Percentiles rank a stretch among this genome's conserved stretches.
phyloP scores from a whole-genome alignment of 768 basidiomycete genomes.

The Fomitopsis serialis region DNA sequence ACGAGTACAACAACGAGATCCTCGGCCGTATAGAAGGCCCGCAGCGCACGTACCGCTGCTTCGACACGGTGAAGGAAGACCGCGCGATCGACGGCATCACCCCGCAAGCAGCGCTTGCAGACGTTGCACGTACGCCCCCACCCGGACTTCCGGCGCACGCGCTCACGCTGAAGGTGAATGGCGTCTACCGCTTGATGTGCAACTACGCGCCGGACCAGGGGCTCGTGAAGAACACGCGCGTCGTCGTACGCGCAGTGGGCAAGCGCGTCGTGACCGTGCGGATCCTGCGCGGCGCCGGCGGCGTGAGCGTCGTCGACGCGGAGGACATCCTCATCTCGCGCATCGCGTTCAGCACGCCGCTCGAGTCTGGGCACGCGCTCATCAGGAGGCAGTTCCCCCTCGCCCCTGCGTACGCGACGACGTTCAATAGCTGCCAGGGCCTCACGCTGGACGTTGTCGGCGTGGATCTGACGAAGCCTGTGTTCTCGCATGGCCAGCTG shows the following conservation, averaged over 20 bases:
- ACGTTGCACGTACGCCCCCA: constrained; percentile 13
- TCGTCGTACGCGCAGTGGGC: constrained; percentile 27
- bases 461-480: constrained; percentile 29
- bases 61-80: constrained; percentile 21
- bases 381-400: constrained; percentile 31
- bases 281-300: constrained; percentile 16
- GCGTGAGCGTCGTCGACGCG: constrained; percentile 9
- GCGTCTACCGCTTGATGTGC: constrained; percentile 29
- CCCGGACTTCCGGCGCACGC: constrained; percentile 21
- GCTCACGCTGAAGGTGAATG: constrained; percentile 27
- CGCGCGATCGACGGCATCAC: constrained; percentile 9
- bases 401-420: constrained; percentile 34
- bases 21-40: constrained; percentile 21
- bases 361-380: constrained; percentile 27
- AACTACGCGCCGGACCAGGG: constrained; percentile 34
- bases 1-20: constrained; percentile 29
- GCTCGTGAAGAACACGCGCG: constrained; percentile 35
- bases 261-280: constrained; percentile 17
- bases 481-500: constrained; percentile 34
- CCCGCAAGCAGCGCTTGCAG: constrained; percentile 18
- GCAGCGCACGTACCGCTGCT: constrained; percentile 18
- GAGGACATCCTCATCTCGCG: constrained; percentile 24
- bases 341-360: constrained; percentile 18
- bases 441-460: constrained; percentile 33
- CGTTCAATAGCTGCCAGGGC: constrained; percentile 39